These are phyloP conservation scores for Leccinum pellstonianum DNA, from an alignment of 768 basidiomycete species.

Conservation along the genomic window DNA sequence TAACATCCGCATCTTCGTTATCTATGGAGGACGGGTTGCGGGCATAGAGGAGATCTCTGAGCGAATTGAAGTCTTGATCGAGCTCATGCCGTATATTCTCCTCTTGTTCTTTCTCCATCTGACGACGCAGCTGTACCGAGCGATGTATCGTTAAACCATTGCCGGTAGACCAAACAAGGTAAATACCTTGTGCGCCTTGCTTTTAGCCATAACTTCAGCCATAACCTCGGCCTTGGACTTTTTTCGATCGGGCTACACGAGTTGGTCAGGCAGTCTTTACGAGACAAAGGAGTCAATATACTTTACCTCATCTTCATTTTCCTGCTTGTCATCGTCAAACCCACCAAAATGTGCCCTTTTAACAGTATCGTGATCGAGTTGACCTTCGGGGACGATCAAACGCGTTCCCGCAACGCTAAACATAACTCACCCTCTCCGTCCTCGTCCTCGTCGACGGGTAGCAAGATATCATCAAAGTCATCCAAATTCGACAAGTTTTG, in stretches of 20 bases:
- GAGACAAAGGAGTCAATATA: conserved; percentile 1
- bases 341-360: conserved; percentile 80
- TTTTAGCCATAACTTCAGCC: conserved; percentile 97
- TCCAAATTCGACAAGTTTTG: conserved; percentile 83
- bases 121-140: conserved; percentile 69
- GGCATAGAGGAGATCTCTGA: conserved; percentile 71
- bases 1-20: conserved; percentile 29
- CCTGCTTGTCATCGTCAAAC: conserved; percentile 68
- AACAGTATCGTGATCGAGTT: conserved; percentile 67
- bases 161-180: background rate
- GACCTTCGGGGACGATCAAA: conserved; percentile 41
- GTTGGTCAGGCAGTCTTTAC: conserved; percentile 1
- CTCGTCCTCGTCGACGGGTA: conserved; percentile 52
- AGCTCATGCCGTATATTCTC: conserved; percentile 84
- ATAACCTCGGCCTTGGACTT: conserved; percentile 96
- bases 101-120: conserved; percentile 83
- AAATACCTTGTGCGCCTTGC: conserved; percentile 88
- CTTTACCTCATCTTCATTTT: conserved; percentile 49
- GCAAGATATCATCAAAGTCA: conserved; percentile 73
- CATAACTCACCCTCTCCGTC: conserved; percentile 42
- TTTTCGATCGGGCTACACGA: conserved; percentile 69
- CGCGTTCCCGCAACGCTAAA: background rate
- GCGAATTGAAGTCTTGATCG: conserved; percentile 81
- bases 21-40: conserved; percentile 47
- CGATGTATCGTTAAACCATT: background rate